Conservation (phyloP, 2,329 filamentous ascomycete species). For the Coniella vitis region DNA sequence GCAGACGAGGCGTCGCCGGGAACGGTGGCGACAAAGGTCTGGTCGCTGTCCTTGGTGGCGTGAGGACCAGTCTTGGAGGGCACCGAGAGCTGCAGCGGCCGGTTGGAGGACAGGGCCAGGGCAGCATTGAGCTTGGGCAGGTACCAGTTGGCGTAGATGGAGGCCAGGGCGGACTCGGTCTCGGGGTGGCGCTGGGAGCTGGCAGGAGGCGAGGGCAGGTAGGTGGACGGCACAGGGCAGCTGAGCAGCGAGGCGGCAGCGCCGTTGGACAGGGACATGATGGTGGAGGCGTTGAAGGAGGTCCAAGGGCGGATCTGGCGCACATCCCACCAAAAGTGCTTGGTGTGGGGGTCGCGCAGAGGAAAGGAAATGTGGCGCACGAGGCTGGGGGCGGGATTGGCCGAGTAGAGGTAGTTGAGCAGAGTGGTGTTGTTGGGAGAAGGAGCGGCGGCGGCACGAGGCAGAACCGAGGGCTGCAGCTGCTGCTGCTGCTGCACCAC, state of each 20-base stretch:
- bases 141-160: constrained; percentile 71
- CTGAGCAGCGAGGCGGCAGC: constrained; percentile 57
- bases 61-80: constrained; percentile 28
- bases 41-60: constrained; percentile 29
- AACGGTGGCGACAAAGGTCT: constrained; percentile 58
- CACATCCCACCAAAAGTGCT: constrained; percentile 94
- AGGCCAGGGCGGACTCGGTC: constrained; percentile 69
- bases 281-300: constrained; percentile 65
- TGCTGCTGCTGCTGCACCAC: constrained; percentile 26
- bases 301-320: constrained; percentile 81
- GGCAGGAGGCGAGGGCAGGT: constrained; percentile 53
- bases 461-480: constrained; percentile 28
- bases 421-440: constrained; percentile 56
- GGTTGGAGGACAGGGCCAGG: constrained; percentile 65
- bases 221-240: constrained; percentile 55
- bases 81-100: constrained; percentile 49
- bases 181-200: constrained; percentile 62
- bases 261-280: constrained; percentile 67
- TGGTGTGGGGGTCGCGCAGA: constrained; percentile 59
- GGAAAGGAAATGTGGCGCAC: constrained; percentile 72
- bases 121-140: constrained; percentile 83
- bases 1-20: constrained; percentile 50
- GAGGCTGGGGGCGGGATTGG: constrained; percentile 76
- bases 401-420: constrained; percentile 66
- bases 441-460: constrained; percentile 27